Evolutionary conservation across 2,329 filamentous ascomycete genomes (phyloP).

Genomic region (Alternaria consortialis): DNA sequence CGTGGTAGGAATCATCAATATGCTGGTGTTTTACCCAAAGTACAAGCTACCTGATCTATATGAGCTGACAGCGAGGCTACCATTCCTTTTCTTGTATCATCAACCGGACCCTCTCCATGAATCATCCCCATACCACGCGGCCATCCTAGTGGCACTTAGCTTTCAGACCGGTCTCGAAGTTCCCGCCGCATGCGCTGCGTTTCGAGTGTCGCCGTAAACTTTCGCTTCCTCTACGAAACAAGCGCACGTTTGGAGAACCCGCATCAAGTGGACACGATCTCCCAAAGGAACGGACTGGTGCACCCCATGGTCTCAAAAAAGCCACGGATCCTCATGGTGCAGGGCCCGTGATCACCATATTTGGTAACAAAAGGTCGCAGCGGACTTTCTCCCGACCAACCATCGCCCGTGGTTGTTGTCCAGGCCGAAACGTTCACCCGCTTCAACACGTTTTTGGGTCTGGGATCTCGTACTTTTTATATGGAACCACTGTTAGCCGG

Average conservation of each 20-base stretch:
- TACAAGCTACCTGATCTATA: not conserved
- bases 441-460: conserved; percentile 7
- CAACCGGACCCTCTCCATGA: not conserved
- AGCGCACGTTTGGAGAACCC: conserved; percentile 13
- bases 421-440: conserved; percentile 13
- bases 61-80: not conserved
- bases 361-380: conserved; percentile 7
- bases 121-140: conserved; percentile 5
- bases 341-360: conserved; percentile 9
- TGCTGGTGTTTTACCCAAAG: not conserved
- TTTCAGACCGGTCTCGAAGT: conserved; percentile 11
- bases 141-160: not conserved
- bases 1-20: not conserved
- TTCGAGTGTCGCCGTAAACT: conserved; percentile 17
- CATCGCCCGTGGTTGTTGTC: conserved; percentile 1
- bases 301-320: conserved; percentile 4
- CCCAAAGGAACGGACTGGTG: conserved; percentile 7
- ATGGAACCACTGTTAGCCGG: conserved; percentile 8
- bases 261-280: conserved; percentile 3
- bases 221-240: conserved; percentile 16
- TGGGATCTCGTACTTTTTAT: conserved; percentile 4
- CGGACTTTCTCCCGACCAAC: conserved; percentile 7
- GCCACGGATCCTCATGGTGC: not conserved
- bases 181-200: conserved; percentile 12
- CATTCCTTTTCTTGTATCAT: conserved; percentile 6